phyloP scores from a whole-genome alignment of 179 eudicot genomes.

The Pouteria campechiana region DNA sequence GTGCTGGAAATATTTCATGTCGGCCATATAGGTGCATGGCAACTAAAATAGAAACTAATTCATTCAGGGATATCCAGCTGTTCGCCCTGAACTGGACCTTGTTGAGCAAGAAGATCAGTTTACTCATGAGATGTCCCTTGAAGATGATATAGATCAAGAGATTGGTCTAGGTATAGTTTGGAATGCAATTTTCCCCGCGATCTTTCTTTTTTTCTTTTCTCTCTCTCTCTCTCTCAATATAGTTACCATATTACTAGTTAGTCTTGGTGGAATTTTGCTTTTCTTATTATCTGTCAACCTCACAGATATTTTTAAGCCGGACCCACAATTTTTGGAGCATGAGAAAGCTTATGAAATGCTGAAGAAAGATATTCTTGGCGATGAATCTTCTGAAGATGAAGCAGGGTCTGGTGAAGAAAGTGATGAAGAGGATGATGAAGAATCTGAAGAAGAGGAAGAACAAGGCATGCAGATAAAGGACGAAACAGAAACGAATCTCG shows the following conservation, averaged over 20 bases:
- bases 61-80: constrained; percentile 81
- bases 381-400: constrained; percentile 75
- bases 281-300: constrained; percentile 3
- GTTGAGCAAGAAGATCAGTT: constrained; percentile 94
- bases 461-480: constrained; percentile 70
- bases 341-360: constrained; percentile 74
- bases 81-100: constrained; percentile 83
- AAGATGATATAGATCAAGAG: constrained; percentile 69
- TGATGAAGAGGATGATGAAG: constrained; percentile 59
- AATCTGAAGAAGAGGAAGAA: constrained; percentile 62
- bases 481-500: constrained; percentile 87
- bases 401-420: constrained; percentile 61
- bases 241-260: too few species aligned
- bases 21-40: too few species aligned
- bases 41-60: too few species aligned
- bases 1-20: too few species aligned
- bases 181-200: background rate
- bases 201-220: constrained; percentile 1
- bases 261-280: background rate
- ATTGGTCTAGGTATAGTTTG: constrained; percentile 49
- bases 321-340: constrained; percentile 68
- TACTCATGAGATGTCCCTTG: constrained; percentile 71
- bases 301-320: constrained; percentile 84
- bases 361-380: constrained; percentile 77
- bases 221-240: too few species aligned